These are phyloP conservation scores for Apostasia ramifera DNA, from an alignment of 106 monocot species.

Conservation along the genomic window DNA sequence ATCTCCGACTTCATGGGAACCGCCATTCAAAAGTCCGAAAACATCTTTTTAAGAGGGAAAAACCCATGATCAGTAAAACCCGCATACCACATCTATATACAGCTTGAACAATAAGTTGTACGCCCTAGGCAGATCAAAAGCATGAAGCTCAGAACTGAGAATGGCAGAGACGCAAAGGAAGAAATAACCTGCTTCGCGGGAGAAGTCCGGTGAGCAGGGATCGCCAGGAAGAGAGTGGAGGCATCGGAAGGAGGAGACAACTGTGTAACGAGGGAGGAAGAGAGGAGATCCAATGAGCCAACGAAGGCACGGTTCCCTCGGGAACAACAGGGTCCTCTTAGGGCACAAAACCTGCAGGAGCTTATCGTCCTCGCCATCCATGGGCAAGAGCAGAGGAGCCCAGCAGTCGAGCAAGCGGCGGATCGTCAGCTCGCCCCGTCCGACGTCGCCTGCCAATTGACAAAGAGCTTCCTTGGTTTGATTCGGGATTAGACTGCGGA, in stretches of 20 bases:
- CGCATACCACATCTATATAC: too few relatives aligned
- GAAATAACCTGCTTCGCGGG: conserved; percentile 37
- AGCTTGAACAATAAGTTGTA: too few relatives aligned
- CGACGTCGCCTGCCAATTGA: too few relatives aligned
- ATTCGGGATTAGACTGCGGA: too few relatives aligned
- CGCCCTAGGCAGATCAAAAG: too few relatives aligned
- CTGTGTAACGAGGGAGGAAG: conserved; percentile 39
- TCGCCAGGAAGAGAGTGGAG: conserved; percentile 22
- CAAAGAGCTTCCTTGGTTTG: too few relatives aligned
- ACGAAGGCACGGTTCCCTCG: conserved; percentile 6
- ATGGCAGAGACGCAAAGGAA: neutral
- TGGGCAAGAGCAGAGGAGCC: neutral
- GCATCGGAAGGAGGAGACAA: conserved; percentile 44
- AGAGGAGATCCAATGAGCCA: conserved; percentile 58
- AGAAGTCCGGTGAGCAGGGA: conserved; percentile 37
- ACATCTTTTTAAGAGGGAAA: too few relatives aligned
- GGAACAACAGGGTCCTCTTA: conserved; percentile 22
- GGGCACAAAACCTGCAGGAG: conserved; percentile 36
- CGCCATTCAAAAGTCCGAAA: too few relatives aligned
- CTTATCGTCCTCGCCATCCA: conserved; percentile 12
- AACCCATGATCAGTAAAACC: too few relatives aligned
- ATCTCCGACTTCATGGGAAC: too few relatives aligned
- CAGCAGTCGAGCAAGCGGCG: too few relatives aligned
- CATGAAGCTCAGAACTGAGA: neutral
- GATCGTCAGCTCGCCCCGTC: too few relatives aligned